Conservation (phyloP, 495 filamentous ascomycete genomes). For the Amphirosellinia nigrospora region DNA sequence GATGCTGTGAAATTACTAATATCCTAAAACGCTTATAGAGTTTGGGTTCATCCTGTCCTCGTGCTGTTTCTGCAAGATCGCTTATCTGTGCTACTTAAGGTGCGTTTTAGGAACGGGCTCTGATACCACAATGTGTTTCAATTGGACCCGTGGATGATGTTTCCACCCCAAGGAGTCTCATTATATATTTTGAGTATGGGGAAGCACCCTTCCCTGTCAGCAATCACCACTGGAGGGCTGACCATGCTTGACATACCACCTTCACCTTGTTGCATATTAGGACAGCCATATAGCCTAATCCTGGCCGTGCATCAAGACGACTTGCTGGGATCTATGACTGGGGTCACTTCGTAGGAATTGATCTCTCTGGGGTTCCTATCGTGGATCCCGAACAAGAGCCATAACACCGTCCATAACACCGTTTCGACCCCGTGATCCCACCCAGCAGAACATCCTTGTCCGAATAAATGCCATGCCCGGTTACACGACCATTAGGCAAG, state of each 20-base stretch:
- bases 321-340: slow-evolving; percentile 13
- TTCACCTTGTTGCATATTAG: slow-evolving; percentile 20
- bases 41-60: background rate
- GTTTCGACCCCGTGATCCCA: slow-evolving; percentile 22
- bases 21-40: background rate
- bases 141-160: background rate
- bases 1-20: background rate
- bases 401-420: slow-evolving; percentile 14
- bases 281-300: slow-evolving; percentile 6
- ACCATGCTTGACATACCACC: slow-evolving; percentile 23
- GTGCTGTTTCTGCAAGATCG: background rate
- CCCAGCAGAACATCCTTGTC: slow-evolving; percentile 12
- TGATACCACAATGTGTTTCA: slow-evolving; percentile 1
- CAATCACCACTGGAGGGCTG: slow-evolving; percentile 20
- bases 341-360: slow-evolving; percentile 18
- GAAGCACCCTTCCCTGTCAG: slow-evolving; percentile 18
- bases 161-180: slow-evolving; percentile 13
- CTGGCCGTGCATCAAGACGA: slow-evolving; percentile 13
- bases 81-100: background rate
- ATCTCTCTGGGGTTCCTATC: slow-evolving; percentile 15
- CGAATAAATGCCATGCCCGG: slow-evolving; percentile 21
- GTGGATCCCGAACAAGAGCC: slow-evolving; percentile 24
- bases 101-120: background rate
- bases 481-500: slow-evolving; percentile 13
- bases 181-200: slow-evolving; percentile 17